A percentile compares a stretch with the other conserved stretches of the same genome.
These are phyloP conservation scores for Ligustrum vulgare DNA, from an alignment of 257 asterid genomes.

Conservation along the genomic window DNA sequence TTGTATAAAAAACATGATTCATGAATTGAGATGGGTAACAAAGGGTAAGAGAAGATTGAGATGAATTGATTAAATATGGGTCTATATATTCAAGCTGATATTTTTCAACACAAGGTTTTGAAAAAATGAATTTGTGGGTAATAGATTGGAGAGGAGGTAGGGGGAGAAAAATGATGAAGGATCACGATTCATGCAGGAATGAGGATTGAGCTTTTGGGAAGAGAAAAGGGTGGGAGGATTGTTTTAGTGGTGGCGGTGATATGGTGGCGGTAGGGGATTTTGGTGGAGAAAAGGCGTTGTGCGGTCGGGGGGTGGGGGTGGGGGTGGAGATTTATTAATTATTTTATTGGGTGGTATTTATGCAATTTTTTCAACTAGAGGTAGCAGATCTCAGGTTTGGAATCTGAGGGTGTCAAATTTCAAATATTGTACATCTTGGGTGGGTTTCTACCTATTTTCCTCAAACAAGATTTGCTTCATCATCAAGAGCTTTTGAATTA, in stretches of 20 bases:
- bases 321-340: neutral
- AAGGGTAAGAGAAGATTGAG: slow-evolving; percentile 53
- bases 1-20: slow-evolving; percentile 60
- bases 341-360: no score
- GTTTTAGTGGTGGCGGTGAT: slow-evolving; percentile 13
- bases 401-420: no score
- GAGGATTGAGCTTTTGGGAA: slow-evolving; percentile 69
- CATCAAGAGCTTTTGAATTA: no score
- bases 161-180: slow-evolving; percentile 69
- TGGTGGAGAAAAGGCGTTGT: slow-evolving; percentile 13
- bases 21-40: slow-evolving; percentile 63
- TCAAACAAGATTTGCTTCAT: no score
- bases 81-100: slow-evolving; percentile 81
- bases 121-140: slow-evolving; percentile 87
- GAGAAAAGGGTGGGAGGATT: slow-evolving; percentile 47
- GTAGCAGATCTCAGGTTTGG: no score
- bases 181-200: slow-evolving; percentile 87
- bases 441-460: no score
- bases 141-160: slow-evolving; percentile 60
- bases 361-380: no score
- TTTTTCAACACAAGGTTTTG: slow-evolving; percentile 76
- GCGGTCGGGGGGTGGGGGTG: slow-evolving; percentile 16
- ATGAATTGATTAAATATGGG: slow-evolving; percentile 68
- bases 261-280: no score
- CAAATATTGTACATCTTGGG: no score